Percentiles rank a stretch among this genome's conserved stretches.
These are phyloP conservation scores for Hirsutella thompsonii DNA, from an alignment of 2,329 filamentous ascomycete genomes.

Conservation along the genomic window DNA sequence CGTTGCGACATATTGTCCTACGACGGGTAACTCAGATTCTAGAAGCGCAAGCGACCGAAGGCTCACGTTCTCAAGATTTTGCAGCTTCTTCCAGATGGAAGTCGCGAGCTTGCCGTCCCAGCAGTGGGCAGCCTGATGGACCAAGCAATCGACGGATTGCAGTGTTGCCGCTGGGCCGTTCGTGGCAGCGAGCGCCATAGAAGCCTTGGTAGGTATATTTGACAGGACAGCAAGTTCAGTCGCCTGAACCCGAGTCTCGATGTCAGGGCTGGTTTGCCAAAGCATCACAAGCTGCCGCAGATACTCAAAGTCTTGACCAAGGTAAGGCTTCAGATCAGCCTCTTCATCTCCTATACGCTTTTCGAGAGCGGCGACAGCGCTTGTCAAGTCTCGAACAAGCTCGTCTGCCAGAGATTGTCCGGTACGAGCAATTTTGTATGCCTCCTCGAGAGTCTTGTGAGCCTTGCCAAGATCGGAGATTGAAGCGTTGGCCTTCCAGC, in stretches of 20 bases:
- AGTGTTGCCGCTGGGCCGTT: conserved; percentile 25
- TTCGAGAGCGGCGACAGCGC: conserved; percentile 40
- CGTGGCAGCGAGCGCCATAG: conserved; percentile 19
- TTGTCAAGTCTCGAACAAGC: conserved; percentile 35
- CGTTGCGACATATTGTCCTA: conserved; percentile 41
- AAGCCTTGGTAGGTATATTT: conserved; percentile 20
- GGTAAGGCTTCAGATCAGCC: conserved; percentile 31
- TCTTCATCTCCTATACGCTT: conserved; percentile 27
- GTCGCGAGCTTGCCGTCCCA: conserved; percentile 27
- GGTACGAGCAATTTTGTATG: conserved; percentile 39
- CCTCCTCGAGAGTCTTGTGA: conserved; percentile 39
- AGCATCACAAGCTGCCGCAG: conserved; percentile 40
- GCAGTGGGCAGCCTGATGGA: conserved; percentile 21
- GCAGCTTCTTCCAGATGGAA: conserved; percentile 42
- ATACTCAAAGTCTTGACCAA: conserved; percentile 41
- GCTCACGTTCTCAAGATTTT: conserved; percentile 35
- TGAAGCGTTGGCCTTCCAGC: conserved; percentile 42
- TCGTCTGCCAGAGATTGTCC: conserved; percentile 25
- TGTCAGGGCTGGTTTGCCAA: conserved; percentile 10
- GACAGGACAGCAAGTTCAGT: conserved; percentile 37
- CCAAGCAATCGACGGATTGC: conserved; percentile 34
- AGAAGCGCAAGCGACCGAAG: conserved; percentile 50
- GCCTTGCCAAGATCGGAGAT: conserved; percentile 39
- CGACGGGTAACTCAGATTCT: conserved; percentile 49
- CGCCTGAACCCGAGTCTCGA: conserved; percentile 2